Evolutionary conservation across 179 eudicot genomes (phyloP).

Genomic region (Pouteria campechiana): DNA sequence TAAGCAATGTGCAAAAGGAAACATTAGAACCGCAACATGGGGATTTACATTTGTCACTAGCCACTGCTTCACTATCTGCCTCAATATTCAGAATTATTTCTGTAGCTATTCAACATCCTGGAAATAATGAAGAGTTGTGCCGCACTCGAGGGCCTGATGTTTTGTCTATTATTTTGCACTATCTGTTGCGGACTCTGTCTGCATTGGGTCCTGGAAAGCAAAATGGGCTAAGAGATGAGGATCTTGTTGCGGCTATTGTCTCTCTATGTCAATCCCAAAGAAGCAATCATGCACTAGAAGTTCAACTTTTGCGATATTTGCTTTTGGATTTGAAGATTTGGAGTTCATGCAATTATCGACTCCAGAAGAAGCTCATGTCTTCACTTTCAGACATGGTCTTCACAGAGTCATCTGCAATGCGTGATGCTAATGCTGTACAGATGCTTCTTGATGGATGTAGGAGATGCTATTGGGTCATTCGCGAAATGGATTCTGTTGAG

Average conservation of each 20-base stretch:
- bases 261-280: conserved; percentile 88
- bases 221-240: conserved; percentile 81
- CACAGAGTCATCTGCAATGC: conserved; percentile 88
- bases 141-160: conserved; percentile 85
- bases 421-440: conserved; percentile 98
- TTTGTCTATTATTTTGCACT: conserved; percentile 70
- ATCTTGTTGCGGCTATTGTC: conserved; percentile 90
- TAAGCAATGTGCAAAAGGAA: conserved; percentile 56
- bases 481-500: conserved; percentile 73
- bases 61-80: conserved; percentile 80
- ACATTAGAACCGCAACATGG: conserved; percentile 76
- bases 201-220: conserved; percentile 50
- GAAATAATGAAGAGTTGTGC: conserved; percentile 77
- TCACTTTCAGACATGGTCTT: conserved; percentile 98
- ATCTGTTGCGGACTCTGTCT: conserved; percentile 66
- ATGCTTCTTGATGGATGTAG: conserved; percentile 98
- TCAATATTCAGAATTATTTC: conserved; percentile 93
- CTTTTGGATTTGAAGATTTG: conserved; percentile 81
- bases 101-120: conserved; percentile 79
- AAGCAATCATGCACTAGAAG: conserved; percentile 71
- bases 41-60: conserved; percentile 41
- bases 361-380: conserved; percentile 92
- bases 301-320: conserved; percentile 89
- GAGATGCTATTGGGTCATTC: conserved; percentile 85
- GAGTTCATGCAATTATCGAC: conserved; percentile 93